phyloP scores from a whole-genome alignment of 225 moss, liverwort and hornwort species.

The Pseudoscleropodium purum region DNA sequence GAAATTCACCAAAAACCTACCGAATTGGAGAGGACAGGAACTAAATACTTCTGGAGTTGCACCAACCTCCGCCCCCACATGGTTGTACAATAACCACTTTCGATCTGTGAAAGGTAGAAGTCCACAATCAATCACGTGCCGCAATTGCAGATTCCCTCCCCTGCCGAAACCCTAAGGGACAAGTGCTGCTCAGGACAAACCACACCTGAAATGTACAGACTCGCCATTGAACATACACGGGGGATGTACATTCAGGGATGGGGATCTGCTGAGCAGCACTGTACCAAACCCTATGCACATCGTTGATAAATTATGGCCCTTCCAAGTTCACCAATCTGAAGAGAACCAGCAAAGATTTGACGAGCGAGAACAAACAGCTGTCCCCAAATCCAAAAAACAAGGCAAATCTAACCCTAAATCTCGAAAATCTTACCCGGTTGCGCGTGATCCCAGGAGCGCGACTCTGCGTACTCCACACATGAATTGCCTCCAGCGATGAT shows the following conservation, averaged over 20 bases:
- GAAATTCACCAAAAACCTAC: neutral
- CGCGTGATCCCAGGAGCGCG: neutral
- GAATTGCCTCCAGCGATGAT: neutral
- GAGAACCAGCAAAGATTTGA: neutral
- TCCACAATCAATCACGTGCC: neutral
- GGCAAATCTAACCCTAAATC: neutral
- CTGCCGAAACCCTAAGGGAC: neutral
- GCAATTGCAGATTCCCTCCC: neutral
- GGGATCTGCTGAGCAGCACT: neutral
- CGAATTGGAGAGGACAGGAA: slow-evolving; percentile 13
- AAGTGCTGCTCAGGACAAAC: neutral
- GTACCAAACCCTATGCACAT: neutral
- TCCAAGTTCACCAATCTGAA: neutral
- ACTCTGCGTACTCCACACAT: neutral
- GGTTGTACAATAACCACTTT: neutral
- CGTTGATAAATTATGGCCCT: neutral
- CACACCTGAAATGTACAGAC: neutral
- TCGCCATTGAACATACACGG: neutral
- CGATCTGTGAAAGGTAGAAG: neutral
- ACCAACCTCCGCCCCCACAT: slow-evolving; percentile 38
- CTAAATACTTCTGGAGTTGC: slow-evolving; percentile 17
- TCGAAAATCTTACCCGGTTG: neutral
- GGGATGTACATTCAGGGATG: neutral
- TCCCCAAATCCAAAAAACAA: neutral
- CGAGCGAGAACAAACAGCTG: neutral